phyloP scores from a whole-genome alignment of 306 rosid species.

The Acmispon strigosus region DNA sequence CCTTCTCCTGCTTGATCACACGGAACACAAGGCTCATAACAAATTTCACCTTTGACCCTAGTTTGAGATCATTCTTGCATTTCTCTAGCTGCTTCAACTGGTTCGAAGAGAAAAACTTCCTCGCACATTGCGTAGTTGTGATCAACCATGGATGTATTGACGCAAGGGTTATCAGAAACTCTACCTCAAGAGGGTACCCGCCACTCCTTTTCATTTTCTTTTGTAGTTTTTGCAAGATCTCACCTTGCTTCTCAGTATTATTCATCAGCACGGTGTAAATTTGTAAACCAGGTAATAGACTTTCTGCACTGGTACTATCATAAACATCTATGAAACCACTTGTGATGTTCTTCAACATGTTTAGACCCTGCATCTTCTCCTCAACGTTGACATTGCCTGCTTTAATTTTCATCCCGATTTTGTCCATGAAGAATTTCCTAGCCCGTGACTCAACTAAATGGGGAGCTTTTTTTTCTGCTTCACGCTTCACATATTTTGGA shows the following conservation, averaged over 20 bases:
- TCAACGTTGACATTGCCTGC: constrained; percentile 31
- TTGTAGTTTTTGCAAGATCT: constrained; percentile 47
- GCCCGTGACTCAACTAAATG: constrained; percentile 58
- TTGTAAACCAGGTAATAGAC: constrained; percentile 76
- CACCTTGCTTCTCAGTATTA: constrained; percentile 54
- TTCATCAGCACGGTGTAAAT: constrained; percentile 88
- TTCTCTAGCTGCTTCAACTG: constrained; percentile 51
- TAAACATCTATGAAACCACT: constrained; percentile 73
- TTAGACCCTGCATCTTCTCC: constrained; percentile 63
- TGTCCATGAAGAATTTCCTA: constrained; percentile 74
- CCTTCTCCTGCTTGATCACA: constrained; percentile 61
- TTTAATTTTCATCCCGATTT: constrained; percentile 69
- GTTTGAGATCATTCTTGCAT: constrained; percentile 54
- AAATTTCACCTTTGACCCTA: constrained; percentile 79
- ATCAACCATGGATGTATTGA: constrained; percentile 95
- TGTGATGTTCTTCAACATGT: constrained; percentile 64
- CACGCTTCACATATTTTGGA: constrained; percentile 48
- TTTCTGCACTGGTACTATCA: constrained; percentile 61
- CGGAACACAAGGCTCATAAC: constrained; percentile 73
- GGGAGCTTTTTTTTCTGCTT: constrained; percentile 27
- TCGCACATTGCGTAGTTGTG: constrained; percentile 57
- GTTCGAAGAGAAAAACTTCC: constrained; percentile 39
- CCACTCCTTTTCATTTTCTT: constrained; percentile 39
- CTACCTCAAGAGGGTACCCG: constrained; percentile 77
- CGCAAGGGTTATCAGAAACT: constrained; percentile 83